phyloP scores from a whole-genome alignment of 2,329 filamentous ascomycete genomes.

The Endothia cerciana region DNA sequence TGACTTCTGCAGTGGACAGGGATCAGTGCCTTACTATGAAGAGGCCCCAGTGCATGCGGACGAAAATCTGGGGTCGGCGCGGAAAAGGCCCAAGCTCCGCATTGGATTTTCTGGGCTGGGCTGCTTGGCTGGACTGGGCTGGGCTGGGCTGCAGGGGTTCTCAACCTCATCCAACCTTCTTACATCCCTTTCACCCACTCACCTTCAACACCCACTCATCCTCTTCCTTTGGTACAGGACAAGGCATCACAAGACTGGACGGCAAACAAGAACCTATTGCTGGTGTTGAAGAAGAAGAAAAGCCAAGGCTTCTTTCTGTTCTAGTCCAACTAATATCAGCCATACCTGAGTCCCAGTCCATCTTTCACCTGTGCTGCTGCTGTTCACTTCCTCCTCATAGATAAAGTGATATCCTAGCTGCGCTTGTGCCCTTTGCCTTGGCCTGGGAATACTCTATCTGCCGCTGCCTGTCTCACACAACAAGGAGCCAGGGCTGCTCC shows the following conservation, averaged over 20 bases:
- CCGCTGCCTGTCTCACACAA: neutral
- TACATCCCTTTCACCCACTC: neutral
- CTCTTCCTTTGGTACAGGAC: neutral
- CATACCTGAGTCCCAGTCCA: neutral
- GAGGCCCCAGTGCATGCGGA: neutral
- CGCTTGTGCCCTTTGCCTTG: neutral
- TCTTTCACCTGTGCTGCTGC: neutral
- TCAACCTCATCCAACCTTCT: neutral
- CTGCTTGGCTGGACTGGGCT: neutral
- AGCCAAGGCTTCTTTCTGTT: neutral
- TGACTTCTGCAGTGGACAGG: conserved; percentile 18
- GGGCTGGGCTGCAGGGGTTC: conserved; percentile 11
- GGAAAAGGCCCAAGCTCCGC: conserved; percentile 24
- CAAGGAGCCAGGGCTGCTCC: neutral
- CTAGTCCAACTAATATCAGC: conserved; percentile 18
- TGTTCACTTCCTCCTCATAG: neutral
- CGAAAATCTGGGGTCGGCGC: conserved; percentile 23
- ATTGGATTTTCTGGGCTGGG: neutral
- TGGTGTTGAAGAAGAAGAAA: conserved; percentile 3
- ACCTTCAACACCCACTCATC: neutral
- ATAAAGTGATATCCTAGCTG: conserved; percentile 5
- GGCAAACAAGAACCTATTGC: neutral
- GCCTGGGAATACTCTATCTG: neutral
- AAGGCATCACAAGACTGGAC: neutral
- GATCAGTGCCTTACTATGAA: conserved; percentile 19